A percentile compares a stretch with the other conserved stretches of the same genome.
phyloP scores from a whole-genome alignment of 352 stramenopile genomes.

The Phytopythium montanum region DNA sequence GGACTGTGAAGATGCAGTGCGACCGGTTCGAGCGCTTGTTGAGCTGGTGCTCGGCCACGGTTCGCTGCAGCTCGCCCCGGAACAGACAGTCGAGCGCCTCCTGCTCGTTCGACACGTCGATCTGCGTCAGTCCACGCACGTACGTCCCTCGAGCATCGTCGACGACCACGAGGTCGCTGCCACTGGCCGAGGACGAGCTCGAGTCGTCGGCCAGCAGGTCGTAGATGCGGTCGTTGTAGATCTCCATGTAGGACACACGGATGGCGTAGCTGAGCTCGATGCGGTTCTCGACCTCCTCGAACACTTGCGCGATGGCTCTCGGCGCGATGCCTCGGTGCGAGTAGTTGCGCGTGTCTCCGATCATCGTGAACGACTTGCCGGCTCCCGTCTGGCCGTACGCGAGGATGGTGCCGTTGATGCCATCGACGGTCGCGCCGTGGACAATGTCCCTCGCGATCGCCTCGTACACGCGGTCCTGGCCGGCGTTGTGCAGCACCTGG shows the following conservation, averaged over 20 bases:
- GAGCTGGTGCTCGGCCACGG: conserved; percentile 91
- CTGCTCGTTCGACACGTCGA: conserved; percentile 74
- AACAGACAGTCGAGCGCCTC: conserved; percentile 92
- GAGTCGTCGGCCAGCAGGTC: conserved; percentile 68
- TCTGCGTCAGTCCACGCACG: conserved; percentile 86
- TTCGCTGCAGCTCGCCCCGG: conserved; percentile 89
- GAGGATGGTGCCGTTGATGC: conserved; percentile 88
- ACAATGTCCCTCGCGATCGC: conserved; percentile 88
- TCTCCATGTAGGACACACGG: conserved; percentile 93
- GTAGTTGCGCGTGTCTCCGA: conserved; percentile 90
- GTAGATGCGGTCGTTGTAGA: conserved; percentile 95
- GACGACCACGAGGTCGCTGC: conserved; percentile 59
- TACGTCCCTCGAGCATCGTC: conserved; percentile 81
- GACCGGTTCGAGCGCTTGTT: conserved; percentile 94
- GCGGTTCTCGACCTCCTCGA: conserved; percentile 85
- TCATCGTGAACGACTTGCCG: conserved; percentile 92
- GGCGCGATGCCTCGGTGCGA: conserved; percentile 89
- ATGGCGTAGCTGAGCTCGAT: conserved; percentile 89
- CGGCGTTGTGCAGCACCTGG: conserved; percentile 90
- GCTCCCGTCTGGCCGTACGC: conserved; percentile 88
- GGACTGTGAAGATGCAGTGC: conserved; percentile 92
- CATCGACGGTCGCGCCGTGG: conserved; percentile 81
- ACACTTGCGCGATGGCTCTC: conserved; percentile 84
- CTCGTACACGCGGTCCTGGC: conserved; percentile 90
- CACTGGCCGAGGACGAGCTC: conserved; percentile 9